Conservation (phyloP, 495 filamentous ascomycete genomes). For the Hapsidospora chrysogenum region DNA sequence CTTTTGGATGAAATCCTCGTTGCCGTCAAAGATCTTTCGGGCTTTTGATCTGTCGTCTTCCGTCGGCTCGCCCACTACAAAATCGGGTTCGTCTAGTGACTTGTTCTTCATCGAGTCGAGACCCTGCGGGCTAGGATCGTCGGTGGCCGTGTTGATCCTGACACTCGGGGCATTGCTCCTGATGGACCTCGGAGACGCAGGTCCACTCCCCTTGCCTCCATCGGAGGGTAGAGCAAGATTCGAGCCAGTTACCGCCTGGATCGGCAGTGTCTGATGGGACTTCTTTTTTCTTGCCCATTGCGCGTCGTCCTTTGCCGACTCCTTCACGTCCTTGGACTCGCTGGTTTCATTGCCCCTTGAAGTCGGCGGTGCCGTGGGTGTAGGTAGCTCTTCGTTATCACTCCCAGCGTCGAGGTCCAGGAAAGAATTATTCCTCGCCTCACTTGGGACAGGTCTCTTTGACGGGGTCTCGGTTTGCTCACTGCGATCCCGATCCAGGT, state of each 20-base stretch:
- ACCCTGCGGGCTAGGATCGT: slow-evolving; percentile 11
- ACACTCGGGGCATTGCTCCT: slow-evolving; percentile 22
- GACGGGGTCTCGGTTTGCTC: too few relatives aligned
- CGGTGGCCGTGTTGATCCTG: slow-evolving; percentile 4
- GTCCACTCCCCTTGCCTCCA: slow-evolving; percentile 7
- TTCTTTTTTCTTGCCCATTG: too few relatives aligned
- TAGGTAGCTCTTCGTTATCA: slow-evolving; percentile 19
- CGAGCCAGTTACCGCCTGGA: slow-evolving; percentile 6
- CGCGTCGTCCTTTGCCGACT: too few relatives aligned
- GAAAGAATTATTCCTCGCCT: slow-evolving; percentile 15
- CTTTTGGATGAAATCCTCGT: slow-evolving; percentile 61
- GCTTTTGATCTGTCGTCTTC: slow-evolving; percentile 59
- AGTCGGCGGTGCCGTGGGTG: slow-evolving; percentile 3
- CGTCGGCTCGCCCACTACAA: slow-evolving; percentile 30
- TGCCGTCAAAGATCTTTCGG: slow-evolving; percentile 68
- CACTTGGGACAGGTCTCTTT: too few relatives aligned
- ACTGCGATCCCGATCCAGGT: slow-evolving; percentile 9
- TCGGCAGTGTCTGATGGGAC: slow-evolving; percentile 8
- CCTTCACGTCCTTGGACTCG: slow-evolving; percentile 13
- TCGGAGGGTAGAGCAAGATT: slow-evolving; percentile 25
- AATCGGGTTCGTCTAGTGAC: slow-evolving; percentile 31
- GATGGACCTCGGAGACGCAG: slow-evolving; percentile 10
- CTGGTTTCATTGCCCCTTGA: not conserved
- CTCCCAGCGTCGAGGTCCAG: slow-evolving; percentile 15
- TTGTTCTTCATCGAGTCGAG: slow-evolving; percentile 10